Conservation (phyloP, 148 eudicot species). For the Vaccinium myrtillus region DNA sequence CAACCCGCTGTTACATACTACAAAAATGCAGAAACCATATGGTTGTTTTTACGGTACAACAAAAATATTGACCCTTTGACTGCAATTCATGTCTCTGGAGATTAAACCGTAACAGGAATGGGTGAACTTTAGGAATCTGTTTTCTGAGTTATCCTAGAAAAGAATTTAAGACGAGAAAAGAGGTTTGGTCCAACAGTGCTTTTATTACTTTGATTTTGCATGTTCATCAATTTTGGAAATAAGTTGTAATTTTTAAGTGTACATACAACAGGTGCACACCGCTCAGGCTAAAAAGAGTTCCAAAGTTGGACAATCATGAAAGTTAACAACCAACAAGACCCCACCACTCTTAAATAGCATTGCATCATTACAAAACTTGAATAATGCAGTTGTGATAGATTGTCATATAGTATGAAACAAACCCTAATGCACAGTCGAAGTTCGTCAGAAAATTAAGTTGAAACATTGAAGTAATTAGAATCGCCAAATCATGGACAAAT, state of each 20-base stretch:
- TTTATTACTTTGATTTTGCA: background rate
- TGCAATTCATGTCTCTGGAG: background rate
- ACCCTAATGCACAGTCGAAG: background rate
- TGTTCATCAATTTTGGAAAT: slow-evolving; percentile 2
- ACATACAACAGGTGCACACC: background rate
- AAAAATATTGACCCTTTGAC: background rate
- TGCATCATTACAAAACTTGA: background rate
- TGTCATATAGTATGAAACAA: background rate
- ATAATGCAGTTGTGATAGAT: background rate
- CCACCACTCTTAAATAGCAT: background rate
- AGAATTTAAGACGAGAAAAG: background rate
- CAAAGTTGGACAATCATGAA: slow-evolving; percentile 1
- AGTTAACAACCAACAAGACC: slow-evolving; percentile 1
- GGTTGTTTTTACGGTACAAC: background rate
- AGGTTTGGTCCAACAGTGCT: background rate
- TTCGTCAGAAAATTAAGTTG: background rate
- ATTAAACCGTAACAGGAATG: background rate
- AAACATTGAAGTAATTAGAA: background rate
- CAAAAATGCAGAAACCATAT: no score
- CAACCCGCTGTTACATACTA: no score
- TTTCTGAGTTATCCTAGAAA: background rate
- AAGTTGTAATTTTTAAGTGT: background rate
- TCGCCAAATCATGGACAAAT: background rate
- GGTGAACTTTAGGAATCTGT: background rate
- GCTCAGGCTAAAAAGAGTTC: background rate